These are phyloP conservation scores for Marchantia polymorpha DNA, from an alignment of 225 moss, liverwort and hornwort genomes.

Conservation along the genomic window DNA sequence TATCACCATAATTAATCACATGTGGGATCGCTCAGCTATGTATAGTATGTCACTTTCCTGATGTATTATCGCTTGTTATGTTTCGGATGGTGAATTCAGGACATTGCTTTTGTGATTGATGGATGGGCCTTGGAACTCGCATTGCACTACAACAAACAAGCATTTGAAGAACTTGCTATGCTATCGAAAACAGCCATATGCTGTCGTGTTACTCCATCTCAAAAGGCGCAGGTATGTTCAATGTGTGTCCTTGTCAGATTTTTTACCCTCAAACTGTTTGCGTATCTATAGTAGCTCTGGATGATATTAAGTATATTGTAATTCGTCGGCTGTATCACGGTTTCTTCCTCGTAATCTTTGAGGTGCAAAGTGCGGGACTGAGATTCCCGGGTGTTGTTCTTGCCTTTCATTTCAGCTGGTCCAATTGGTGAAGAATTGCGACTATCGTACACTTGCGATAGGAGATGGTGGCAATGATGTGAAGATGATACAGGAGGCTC, in stretches of 20 bases:
- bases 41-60: background rate
- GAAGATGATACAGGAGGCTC: constrained; percentile 99
- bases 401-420: constrained; percentile 56
- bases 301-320: background rate
- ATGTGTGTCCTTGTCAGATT: background rate
- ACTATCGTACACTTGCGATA: constrained; percentile 90
- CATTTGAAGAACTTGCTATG: constrained; percentile 84
- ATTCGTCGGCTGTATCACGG: too few species aligned
- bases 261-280: background rate
- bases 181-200: constrained; percentile 90
- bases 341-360: too few species aligned
- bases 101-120: constrained; percentile 89
- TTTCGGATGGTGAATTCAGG: constrained; percentile 41
- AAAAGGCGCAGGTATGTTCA: constrained; percentile 69
- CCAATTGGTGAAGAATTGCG: constrained; percentile 85
- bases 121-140: constrained; percentile 83
- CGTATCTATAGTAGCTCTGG: background rate
- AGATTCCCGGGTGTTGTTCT: background rate
- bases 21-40: background rate
- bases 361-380: too few species aligned
- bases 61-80: too few species aligned
- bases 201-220: constrained; percentile 97
- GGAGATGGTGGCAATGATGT: constrained; percentile 99
- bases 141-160: constrained; percentile 53
- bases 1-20: background rate